phyloP scores from a whole-genome alignment of 306 rosid species.

The Lathyrus tuberosus region DNA sequence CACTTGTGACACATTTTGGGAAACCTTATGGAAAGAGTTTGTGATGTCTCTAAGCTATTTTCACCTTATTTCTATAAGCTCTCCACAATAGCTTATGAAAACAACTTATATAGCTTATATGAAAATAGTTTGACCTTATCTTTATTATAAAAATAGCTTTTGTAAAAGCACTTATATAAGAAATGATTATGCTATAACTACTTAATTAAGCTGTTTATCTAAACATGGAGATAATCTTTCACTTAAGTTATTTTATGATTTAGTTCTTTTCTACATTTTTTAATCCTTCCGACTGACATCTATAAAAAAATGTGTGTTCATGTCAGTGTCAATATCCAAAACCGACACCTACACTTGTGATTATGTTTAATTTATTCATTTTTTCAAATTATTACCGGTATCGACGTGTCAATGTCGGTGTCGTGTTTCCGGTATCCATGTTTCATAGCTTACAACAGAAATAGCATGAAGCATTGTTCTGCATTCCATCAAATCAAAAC shows the following conservation, averaged over 20 bases:
- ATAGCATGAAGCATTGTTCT: constrained; percentile 1
- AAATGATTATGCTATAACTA: not conserved
- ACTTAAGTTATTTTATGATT: constrained; percentile 3
- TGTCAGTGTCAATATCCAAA: no score
- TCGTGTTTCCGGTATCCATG: no score
- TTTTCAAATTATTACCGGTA: no score
- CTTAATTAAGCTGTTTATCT: not conserved
- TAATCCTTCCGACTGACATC: not conserved
- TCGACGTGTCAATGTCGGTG: no score
- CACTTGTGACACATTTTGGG: not conserved
- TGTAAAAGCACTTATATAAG: not conserved
- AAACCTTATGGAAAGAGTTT: not conserved
- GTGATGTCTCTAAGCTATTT: not conserved
- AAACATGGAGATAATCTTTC: not conserved
- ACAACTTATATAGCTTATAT: not conserved
- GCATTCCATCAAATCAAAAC: constrained; percentile 1
- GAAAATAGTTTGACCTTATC: not conserved
- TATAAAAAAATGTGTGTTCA: no score
- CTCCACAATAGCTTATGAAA: not conserved
- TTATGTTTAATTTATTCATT: no score
- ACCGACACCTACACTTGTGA: no score
- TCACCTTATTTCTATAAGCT: not conserved
- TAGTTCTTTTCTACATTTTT: not conserved
- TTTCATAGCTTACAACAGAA: no score
- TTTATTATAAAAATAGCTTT: not conserved